Conservation (phyloP, 179 eudicot species). For the Monotropa hypopitys region DNA sequence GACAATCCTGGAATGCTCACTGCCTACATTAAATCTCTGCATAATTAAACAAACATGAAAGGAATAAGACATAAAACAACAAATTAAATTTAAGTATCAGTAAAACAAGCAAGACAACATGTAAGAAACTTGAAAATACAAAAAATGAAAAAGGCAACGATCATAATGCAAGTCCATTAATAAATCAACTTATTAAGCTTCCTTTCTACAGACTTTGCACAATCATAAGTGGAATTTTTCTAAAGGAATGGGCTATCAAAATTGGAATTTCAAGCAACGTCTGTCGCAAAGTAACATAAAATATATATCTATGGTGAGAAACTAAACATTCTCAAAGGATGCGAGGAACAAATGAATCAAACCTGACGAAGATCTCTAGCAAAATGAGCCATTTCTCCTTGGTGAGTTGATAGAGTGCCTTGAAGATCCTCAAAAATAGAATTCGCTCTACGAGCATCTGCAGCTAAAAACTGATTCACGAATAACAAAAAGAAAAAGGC, state of each 20-base stretch:
- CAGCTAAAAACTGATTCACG: slow-evolving; percentile 41
- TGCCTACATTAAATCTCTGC: slow-evolving; percentile 62
- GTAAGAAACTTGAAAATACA: not conserved
- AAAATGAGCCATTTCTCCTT: slow-evolving; percentile 78
- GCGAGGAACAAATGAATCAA: slow-evolving; percentile 2
- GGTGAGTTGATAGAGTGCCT: slow-evolving; percentile 52
- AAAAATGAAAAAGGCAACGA: not conserved
- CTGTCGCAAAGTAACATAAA: not conserved
- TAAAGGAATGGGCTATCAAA: not conserved
- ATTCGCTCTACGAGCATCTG: slow-evolving; percentile 50
- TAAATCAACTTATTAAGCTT: not conserved
- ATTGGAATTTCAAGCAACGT: not conserved
- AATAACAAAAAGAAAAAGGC: not conserved
- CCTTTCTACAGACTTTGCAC: not conserved
- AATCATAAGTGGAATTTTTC: not conserved
- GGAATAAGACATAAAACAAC: not conserved
- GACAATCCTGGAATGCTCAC: slow-evolving; percentile 40
- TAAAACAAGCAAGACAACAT: not conserved
- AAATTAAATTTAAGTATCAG: not conserved
- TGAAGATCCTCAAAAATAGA: slow-evolving; percentile 78
- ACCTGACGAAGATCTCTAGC: slow-evolving; percentile 91
- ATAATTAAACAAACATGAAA: slow-evolving; percentile 3
- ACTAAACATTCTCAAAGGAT: not conserved
- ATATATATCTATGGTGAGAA: not conserved
- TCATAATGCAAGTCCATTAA: not conserved